phyloP scores from a whole-genome alignment of 192 early-diverging fungal genomes.

The Neocallimastix lanati region DNA sequence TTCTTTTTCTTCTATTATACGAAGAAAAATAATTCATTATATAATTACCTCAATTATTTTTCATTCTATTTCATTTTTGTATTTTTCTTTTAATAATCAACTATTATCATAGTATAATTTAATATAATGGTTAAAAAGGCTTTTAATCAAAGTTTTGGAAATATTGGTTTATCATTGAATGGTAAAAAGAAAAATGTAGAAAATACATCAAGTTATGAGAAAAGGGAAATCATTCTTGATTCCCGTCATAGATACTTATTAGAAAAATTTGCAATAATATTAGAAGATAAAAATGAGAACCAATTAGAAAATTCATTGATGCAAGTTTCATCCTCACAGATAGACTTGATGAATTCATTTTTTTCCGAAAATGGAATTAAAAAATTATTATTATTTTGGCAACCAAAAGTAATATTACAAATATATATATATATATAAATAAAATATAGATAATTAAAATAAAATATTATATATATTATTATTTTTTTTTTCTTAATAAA shows the following conservation, averaged over 20 bases:
- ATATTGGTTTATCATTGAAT: too few relatives aligned
- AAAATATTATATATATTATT: not conserved
- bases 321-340: slow-evolving; percentile 19
- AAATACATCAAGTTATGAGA: slow-evolving; percentile 9
- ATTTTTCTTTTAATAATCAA: too few relatives aligned
- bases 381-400: slow-evolving; percentile 40
- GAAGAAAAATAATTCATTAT: too few relatives aligned
- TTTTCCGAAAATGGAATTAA: slow-evolving; percentile 32
- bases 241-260: slow-evolving; percentile 30
- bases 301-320: slow-evolving; percentile 29
- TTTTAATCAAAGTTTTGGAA: too few relatives aligned
- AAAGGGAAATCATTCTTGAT: slow-evolving; percentile 32
- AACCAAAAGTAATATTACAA: slow-evolving; percentile 10
- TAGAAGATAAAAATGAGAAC: slow-evolving; percentile 34
- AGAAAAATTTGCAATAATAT: slow-evolving; percentile 28
- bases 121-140: too few relatives aligned
- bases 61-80: too few relatives aligned
- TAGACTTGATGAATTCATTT: slow-evolving; percentile 40
- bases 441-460: slow-evolving; percentile 3
- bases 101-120: too few relatives aligned
- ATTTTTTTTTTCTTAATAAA: too few relatives aligned
- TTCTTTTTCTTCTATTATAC: too few relatives aligned
- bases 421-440: not conserved
- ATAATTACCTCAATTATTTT: too few relatives aligned
- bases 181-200: too few relatives aligned